phyloP scores from a whole-genome alignment of 2,329 filamentous ascomycete genomes.

The Epichloe glyceriae region DNA sequence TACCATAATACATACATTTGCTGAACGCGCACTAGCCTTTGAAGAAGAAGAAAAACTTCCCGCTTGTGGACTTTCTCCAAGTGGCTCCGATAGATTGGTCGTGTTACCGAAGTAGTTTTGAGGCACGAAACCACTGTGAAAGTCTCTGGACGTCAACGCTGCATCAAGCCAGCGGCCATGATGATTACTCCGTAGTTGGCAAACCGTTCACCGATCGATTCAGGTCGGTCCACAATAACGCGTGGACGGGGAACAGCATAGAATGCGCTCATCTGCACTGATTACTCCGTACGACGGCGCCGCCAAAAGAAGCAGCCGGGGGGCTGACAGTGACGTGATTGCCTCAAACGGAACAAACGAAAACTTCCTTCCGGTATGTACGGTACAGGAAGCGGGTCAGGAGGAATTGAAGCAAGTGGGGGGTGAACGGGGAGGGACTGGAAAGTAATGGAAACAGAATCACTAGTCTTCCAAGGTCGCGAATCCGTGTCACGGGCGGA shows the following conservation, averaged over 20 bases:
- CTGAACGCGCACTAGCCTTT: background rate
- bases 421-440: too few relatives aligned
- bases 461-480: too few relatives aligned
- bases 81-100: background rate
- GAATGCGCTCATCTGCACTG: too few relatives aligned
- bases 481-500: too few relatives aligned
- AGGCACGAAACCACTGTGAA: background rate
- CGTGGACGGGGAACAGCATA: background rate
- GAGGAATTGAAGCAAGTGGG: too few relatives aligned
- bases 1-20: background rate
- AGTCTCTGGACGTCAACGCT: background rate
- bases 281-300: too few relatives aligned
- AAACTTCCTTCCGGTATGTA: too few relatives aligned
- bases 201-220: slow-evolving; percentile 1
- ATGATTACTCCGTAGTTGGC: background rate
- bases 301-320: too few relatives aligned
- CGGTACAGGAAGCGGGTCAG: too few relatives aligned
- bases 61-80: background rate
- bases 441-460: too few relatives aligned
- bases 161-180: background rate
- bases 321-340: too few relatives aligned
- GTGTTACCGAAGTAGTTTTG: background rate
- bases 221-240: background rate
- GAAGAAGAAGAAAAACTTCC: background rate
- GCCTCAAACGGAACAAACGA: too few relatives aligned